phyloP scores from a whole-genome alignment of 2,329 filamentous ascomycete species.

The Atkinsonella texensis region DNA sequence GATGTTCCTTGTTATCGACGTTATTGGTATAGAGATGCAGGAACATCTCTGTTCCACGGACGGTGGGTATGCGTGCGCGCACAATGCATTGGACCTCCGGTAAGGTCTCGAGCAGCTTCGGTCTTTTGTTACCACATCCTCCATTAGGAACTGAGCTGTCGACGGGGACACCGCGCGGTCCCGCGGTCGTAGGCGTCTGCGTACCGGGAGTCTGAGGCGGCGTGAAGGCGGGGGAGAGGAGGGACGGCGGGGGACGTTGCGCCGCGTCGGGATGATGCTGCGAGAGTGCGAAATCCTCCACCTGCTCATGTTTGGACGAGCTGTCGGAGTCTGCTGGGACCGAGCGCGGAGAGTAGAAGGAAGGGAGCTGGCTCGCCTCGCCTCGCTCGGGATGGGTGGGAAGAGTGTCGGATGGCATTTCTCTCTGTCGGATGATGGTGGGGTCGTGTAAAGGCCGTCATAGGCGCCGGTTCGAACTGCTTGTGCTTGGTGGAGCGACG shows the following conservation, averaged over 20 bases:
- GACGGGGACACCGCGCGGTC: constrained; percentile 43
- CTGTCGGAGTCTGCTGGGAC: constrained; percentile 17
- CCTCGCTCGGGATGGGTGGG: constrained; percentile 4
- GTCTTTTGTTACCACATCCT: constrained; percentile 51
- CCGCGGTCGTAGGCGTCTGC: constrained; percentile 33
- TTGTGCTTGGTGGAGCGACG: background rate
- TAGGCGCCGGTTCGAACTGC: background rate
- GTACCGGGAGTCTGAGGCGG: constrained; percentile 54
- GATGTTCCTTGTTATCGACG: constrained; percentile 86
- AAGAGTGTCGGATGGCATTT: constrained; percentile 4
- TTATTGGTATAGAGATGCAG: constrained; percentile 89
- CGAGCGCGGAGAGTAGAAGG: constrained; percentile 34
- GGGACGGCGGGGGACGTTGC: constrained; percentile 43
- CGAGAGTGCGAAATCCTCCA: constrained; percentile 26
- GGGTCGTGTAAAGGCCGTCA: background rate
- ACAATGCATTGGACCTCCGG: constrained; percentile 90
- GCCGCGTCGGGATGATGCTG: constrained; percentile 11
- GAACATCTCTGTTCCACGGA: constrained; percentile 89
- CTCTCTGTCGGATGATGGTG: background rate
- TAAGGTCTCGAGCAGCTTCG: constrained; percentile 60
- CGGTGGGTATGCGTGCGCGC: constrained; percentile 87
- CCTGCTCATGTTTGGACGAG: constrained; percentile 10
- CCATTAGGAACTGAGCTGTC: constrained; percentile 46
- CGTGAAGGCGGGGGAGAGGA: constrained; percentile 79
- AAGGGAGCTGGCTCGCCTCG: constrained; percentile 27